Conservation (phyloP, 108 stramenopile genomes). For the Conticribra guillardii region DNA sequence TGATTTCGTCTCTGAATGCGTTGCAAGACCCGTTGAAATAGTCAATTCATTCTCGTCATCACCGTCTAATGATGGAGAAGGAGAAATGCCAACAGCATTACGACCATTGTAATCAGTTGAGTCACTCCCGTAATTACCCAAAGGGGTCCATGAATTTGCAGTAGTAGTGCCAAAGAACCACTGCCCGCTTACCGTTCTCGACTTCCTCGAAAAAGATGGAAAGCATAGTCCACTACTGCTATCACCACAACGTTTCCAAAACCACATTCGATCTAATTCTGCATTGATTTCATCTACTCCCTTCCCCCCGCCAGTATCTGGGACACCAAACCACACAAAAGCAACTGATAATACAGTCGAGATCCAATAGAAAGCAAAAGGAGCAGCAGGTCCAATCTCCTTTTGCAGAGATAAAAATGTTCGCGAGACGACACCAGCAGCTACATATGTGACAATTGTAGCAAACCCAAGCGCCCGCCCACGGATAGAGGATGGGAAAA, state of each 20-base stretch:
- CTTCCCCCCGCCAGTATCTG: constrained; percentile 70
- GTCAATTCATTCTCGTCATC: neutral
- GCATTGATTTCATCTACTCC: constrained; percentile 47
- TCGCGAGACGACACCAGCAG: constrained; percentile 61
- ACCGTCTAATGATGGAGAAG: neutral
- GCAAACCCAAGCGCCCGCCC: constrained; percentile 65
- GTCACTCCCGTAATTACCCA: too few relatives aligned
- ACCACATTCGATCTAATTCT: constrained; percentile 54
- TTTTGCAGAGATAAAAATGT: constrained; percentile 60
- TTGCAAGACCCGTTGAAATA: too few relatives aligned
- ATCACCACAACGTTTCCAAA: constrained; percentile 41
- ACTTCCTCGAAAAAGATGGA: too few relatives aligned
- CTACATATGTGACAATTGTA: constrained; percentile 56
- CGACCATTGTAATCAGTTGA: too few relatives aligned
- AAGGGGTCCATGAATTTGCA: too few relatives aligned
- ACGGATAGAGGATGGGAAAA: constrained; percentile 74
- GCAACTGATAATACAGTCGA: constrained; percentile 51
- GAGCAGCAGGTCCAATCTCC: constrained; percentile 39
- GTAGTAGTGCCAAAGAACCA: too few relatives aligned
- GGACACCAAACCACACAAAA: constrained; percentile 65
- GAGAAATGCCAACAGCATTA: neutral
- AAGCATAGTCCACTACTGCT: too few relatives aligned
- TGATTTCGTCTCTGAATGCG: neutral
- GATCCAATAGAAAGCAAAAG: constrained; percentile 60
- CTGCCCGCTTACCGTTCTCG: too few relatives aligned